A percentile compares a stretch with the other conserved stretches of the same genome.
phyloP scores from a whole-genome alignment of 179 eudicot genomes.

The Beta lomatogona region DNA sequence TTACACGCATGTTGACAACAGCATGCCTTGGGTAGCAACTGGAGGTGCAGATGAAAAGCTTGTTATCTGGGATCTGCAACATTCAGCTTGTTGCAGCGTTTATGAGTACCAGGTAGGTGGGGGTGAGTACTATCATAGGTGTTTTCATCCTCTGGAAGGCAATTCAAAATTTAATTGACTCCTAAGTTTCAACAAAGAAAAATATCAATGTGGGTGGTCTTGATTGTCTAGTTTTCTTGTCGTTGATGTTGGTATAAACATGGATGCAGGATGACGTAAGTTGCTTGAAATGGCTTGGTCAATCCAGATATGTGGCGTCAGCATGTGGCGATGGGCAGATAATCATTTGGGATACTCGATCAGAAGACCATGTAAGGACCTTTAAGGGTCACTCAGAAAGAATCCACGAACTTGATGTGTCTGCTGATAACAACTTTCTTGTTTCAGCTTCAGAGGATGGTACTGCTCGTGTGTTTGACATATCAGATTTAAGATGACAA shows the following conservation, averaged over 20 bases:
- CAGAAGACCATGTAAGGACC: background rate
- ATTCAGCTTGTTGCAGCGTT: background rate
- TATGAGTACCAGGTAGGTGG: background rate
- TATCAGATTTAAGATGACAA: constrained; percentile 11
- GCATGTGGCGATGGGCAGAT: constrained; percentile 11
- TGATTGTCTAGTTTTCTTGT: background rate
- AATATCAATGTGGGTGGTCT: too few relatives aligned
- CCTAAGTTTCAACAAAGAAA: background rate
- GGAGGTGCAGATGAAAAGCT: background rate
- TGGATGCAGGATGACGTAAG: constrained; percentile 14
- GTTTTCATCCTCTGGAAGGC: background rate
- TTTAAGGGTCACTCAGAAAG: background rate
- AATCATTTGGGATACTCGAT: background rate
- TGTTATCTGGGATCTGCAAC: constrained; percentile 1
- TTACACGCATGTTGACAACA: background rate
- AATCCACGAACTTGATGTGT: background rate
- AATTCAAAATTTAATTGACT: background rate
- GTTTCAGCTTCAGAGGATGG: constrained; percentile 68
- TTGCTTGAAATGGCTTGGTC: constrained; percentile 24
- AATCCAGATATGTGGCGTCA: background rate
- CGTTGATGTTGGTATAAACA: background rate
- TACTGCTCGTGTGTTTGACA: constrained; percentile 70
- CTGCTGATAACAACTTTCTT: constrained; percentile 30
- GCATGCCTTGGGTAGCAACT: constrained; percentile 12
- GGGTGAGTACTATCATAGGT: background rate